Conservation (phyloP, 2,329 filamentous ascomycete species). For the Helotiales sp. region DNA sequence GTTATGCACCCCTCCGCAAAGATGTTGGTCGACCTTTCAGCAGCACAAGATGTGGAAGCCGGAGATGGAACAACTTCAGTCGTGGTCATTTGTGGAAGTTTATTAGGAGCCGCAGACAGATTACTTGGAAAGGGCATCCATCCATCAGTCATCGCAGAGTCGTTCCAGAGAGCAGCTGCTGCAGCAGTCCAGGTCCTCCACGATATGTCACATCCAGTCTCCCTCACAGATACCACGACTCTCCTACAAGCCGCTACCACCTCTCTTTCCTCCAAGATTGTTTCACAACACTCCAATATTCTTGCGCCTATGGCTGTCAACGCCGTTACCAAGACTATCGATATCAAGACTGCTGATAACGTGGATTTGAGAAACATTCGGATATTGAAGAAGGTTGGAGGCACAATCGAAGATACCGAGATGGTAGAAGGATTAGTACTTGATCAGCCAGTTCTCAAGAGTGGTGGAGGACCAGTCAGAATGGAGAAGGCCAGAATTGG, state of each 20-base stretch:
- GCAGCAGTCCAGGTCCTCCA: conserved; percentile 89
- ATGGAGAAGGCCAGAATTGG: conserved; percentile 98
- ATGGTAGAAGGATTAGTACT: conserved; percentile 94
- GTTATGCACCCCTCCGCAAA: conserved; percentile 99
- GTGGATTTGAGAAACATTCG: conserved; percentile 96
- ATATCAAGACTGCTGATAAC: conserved; percentile 93
- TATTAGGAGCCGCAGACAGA: conserved; percentile 91
- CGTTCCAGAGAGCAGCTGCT: conserved; percentile 92
- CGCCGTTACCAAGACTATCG: conserved; percentile 93
- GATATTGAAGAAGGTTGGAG: conserved; percentile 96
- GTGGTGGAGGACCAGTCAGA: conserved; percentile 83
- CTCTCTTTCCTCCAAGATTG: conserved; percentile 97
- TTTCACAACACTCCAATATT: conserved; percentile 93
- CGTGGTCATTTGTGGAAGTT: conserved; percentile 94
- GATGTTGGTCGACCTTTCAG: conserved; percentile 97
- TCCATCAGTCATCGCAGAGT: conserved; percentile 95
- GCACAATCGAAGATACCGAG: conserved; percentile 98
- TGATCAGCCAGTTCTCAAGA: conserved; percentile 92
- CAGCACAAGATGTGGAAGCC: conserved; percentile 97
- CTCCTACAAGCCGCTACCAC: conserved; percentile 97
- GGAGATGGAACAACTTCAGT: conserved; percentile 98
- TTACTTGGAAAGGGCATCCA: conserved; percentile 93
- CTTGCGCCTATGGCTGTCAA: conserved; percentile 98
- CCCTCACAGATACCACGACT: conserved; percentile 83
- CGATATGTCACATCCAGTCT: conserved; percentile 94